Evolutionary conservation across 139 green algal genomes (phyloP), one percentile per base, ranked within the genome.

Genomic region (Chlamydomonas schloesseri): DNA sequence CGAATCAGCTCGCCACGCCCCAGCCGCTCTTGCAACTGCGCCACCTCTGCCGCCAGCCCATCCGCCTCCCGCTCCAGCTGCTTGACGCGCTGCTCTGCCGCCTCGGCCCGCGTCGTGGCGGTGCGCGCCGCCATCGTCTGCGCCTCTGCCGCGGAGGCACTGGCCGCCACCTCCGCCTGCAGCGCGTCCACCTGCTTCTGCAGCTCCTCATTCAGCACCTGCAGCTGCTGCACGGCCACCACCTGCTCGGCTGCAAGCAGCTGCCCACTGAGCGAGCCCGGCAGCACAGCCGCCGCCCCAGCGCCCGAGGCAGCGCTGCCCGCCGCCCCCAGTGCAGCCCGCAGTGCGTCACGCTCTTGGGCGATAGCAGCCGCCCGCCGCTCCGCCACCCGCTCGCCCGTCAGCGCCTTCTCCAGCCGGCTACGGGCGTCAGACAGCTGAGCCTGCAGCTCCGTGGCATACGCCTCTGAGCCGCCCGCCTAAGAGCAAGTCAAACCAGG

Each of bases 1-100:
- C 87, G 75, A 73, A 95, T 90, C 79, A 91, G 95, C 64, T 97
- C 94, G 20, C 96, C 96, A 5, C 87, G 83, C 9, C 91, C 93
- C 77, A 97, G 53, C 60, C 92, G 91, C 80, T 94, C 89, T 90
- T 95, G 88, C 65, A 93, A 77, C n/a, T 65, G 17, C 3, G 88
- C 90, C 57, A 93, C 82, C 70, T 95, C 90, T 0, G 68, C 37
- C 24, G 91, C 90, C 72, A 94, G 82, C 20, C 64, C 42, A 47
- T 93, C 85, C 24, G 76, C 70, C 65, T 93, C 89, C 47, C 53
- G 80, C 67, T 89, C 71, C 73, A 90, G 69, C 58, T 82, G 37
- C n/a, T 55, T 68, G 23, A 87, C 18, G 17, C 75, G 78, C 50
- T 47, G 31, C 69, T 93, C 60, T 0, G 87, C 87, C 62, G 67